Conservation (phyloP, 371 early-diverging fungal species). For the Mortierella sp. region DNA sequence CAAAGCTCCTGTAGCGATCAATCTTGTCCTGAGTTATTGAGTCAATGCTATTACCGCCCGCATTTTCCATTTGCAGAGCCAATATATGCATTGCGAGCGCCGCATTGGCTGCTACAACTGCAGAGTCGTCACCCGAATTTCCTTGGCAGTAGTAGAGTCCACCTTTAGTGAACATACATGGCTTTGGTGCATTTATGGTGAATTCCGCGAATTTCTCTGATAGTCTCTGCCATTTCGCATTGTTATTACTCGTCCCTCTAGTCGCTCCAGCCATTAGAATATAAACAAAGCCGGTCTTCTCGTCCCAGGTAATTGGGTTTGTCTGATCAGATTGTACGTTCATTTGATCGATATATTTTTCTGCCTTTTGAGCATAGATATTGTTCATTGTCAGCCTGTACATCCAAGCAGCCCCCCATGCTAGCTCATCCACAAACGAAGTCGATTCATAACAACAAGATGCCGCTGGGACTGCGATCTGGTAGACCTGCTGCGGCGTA, state of each 20-base stretch:
- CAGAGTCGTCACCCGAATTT: conserved; percentile 62
- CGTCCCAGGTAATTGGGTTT: conserved; percentile 52
- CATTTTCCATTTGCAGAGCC: conserved; percentile 25
- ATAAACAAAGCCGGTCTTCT: conserved; percentile 64
- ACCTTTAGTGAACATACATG: conserved; percentile 63
- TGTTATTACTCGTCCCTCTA: conserved; percentile 15
- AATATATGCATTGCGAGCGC: conserved; percentile 45
- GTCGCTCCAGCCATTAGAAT: conserved; percentile 66
- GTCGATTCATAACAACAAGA: conserved; percentile 62
- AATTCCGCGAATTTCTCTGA: conserved; percentile 57
- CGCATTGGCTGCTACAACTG: conserved; percentile 61
- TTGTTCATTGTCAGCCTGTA: conserved; percentile 64
- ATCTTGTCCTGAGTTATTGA: conserved; percentile 25
- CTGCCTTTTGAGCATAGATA: conserved; percentile 63
- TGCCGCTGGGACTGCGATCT: conserved; percentile 59
- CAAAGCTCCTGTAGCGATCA: conserved; percentile 61
- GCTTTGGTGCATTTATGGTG: conserved; percentile 30
- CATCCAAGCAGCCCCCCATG: conserved; percentile 75
- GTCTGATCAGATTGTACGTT: conserved; percentile 18
- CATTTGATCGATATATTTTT: conserved; percentile 61
- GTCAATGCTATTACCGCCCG: neutral
- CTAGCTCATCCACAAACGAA: conserved; percentile 65
- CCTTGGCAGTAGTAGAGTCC: conserved; percentile 70
- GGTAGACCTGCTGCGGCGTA: conserved; percentile 67
- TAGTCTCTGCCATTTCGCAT: conserved; percentile 38